A percentile compares a stretch with the other conserved stretches of the same genome.
phyloP scores from a whole-genome alignment of 129 eudicot species.

The Sambucus nigra region DNA sequence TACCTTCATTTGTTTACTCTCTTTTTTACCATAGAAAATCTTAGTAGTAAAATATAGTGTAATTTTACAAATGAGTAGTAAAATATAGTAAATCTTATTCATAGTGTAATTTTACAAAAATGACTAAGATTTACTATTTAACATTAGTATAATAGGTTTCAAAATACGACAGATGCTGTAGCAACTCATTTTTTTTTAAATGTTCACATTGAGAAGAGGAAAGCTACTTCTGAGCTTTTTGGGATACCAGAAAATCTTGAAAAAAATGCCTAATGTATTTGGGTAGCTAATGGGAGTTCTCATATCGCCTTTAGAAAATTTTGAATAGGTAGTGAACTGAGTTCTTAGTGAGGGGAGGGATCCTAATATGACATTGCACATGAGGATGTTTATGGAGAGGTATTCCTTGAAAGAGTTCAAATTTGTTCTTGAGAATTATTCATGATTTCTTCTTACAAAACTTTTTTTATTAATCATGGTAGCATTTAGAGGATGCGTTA shows the following conservation, averaged over 20 bases:
- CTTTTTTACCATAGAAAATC: too few species aligned
- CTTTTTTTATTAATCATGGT: too few species aligned
- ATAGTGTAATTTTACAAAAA: too few species aligned
- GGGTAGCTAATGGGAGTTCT: conserved; percentile 82
- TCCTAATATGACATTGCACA: conserved; percentile 83
- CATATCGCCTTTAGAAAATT: conserved; percentile 54
- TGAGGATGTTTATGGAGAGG: conserved; percentile 96
- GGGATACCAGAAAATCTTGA: conserved; percentile 49
- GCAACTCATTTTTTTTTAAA: conserved; percentile 85
- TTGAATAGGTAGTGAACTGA: conserved; percentile 53
- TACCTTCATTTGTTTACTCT: too few species aligned
- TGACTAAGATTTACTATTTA: too few species aligned
- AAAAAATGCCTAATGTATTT: conserved; percentile 69
- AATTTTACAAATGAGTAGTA: too few species aligned
- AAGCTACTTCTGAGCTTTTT: conserved; percentile 54
- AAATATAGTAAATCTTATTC: too few species aligned
- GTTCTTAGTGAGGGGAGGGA: conserved; percentile 54
- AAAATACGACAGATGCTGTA: conserved; percentile 83
- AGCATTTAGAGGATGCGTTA: too few species aligned
- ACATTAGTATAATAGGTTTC: conserved; percentile 49
- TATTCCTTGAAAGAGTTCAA: conserved; percentile 10
- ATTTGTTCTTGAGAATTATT: background rate
- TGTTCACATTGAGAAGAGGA: conserved; percentile 60
- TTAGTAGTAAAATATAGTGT: too few species aligned
- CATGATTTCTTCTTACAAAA: background rate